Conservation (phyloP, 768 basidiomycete species). For the Jaapia argillacea region DNA sequence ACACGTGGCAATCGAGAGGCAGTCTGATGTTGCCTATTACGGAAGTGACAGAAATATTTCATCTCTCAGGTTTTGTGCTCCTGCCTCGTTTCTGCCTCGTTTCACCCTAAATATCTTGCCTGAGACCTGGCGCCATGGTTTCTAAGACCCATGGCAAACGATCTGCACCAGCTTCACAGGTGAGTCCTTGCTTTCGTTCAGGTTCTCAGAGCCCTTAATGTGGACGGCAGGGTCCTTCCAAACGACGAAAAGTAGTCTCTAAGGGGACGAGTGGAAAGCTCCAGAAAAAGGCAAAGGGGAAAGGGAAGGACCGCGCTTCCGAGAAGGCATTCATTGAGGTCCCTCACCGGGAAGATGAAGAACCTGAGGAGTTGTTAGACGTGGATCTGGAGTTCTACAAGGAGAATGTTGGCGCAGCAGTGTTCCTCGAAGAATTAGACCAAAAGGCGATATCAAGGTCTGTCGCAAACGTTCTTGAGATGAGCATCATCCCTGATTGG, state of each 20-base stretch:
- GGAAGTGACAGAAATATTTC: too few relatives aligned
- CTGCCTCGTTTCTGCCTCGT: too few relatives aligned
- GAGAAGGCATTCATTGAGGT: slow-evolving; percentile 56
- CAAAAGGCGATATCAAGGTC: slow-evolving; percentile 74
- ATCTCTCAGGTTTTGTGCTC: too few relatives aligned
- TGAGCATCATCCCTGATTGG: slow-evolving; percentile 3
- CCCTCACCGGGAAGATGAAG: slow-evolving; percentile 34
- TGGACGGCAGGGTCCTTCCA: too few relatives aligned
- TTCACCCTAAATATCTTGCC: too few relatives aligned
- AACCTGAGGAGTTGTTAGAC: slow-evolving; percentile 52
- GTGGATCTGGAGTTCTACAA: slow-evolving; percentile 58
- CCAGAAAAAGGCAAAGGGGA: slow-evolving; percentile 23
- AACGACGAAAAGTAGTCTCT: slow-evolving; percentile 49
- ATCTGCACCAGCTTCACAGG: too few relatives aligned
- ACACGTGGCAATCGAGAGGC: too few relatives aligned
- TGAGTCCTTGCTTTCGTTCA: too few relatives aligned
- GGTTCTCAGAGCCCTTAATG: too few relatives aligned
- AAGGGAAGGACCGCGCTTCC: slow-evolving; percentile 48
- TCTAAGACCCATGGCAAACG: too few relatives aligned
- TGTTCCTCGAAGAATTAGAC: slow-evolving; percentile 68
- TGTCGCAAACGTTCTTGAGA: slow-evolving; percentile 11
- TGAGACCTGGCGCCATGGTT: too few relatives aligned
- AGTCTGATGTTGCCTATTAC: too few relatives aligned
- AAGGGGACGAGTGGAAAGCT: slow-evolving; percentile 11
- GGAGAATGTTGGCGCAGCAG: slow-evolving; percentile 49